These are phyloP conservation scores for Alloteropsis semialata DNA, from an alignment of 176 grass and related monocot species.

Conservation along the genomic window DNA sequence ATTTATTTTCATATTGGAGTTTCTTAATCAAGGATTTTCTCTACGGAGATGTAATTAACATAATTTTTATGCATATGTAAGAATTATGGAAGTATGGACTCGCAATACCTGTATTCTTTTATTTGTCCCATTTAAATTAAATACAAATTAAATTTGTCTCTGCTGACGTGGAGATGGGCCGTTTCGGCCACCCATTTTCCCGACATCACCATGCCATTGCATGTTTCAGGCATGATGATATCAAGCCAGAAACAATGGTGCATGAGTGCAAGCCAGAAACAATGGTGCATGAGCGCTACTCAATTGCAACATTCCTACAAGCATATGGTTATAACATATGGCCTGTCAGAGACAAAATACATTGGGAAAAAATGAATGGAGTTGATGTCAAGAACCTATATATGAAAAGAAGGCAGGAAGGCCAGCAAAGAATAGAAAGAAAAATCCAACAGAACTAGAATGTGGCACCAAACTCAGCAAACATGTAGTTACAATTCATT, in stretches of 20 bases:
- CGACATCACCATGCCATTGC: constrained; percentile 1
- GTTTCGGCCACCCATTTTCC: too few relatives aligned
- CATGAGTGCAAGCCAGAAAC: too few relatives aligned
- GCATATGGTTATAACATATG: background rate
- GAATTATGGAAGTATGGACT: too few relatives aligned
- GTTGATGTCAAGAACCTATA: background rate
- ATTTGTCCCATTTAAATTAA: too few relatives aligned
- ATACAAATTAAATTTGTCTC: too few relatives aligned
- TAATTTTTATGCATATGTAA: too few relatives aligned
- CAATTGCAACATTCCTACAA: background rate
- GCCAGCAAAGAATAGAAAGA: background rate
- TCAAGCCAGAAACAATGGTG: background rate
- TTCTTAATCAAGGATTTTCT: too few relatives aligned
- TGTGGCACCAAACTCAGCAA: background rate
- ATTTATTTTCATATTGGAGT: too few relatives aligned
- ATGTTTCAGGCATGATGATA: background rate
- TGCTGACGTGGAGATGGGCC: too few relatives aligned
- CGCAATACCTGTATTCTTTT: too few relatives aligned
- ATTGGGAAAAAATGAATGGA: background rate
- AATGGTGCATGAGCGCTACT: background rate
- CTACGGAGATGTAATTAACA: too few relatives aligned
- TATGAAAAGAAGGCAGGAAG: background rate
- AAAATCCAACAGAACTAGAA: background rate
- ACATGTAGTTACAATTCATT: background rate
- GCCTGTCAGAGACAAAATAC: background rate